Conservation (phyloP, 768 basidiomycete species). For the Pleurotus eryngii region DNA sequence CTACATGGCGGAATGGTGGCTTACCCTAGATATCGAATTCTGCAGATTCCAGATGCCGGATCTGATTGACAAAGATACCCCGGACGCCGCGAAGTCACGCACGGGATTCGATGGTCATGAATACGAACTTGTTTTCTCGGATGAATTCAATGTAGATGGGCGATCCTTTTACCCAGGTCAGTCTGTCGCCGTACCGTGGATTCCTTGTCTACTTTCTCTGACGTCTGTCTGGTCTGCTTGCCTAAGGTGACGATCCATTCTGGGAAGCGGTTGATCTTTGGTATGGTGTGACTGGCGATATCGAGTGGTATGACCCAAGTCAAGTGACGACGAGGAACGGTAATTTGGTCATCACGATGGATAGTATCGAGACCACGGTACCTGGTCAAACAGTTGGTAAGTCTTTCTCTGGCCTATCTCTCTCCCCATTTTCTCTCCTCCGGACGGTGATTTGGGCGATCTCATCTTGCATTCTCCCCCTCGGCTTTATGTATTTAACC, state of each 20-base stretch:
- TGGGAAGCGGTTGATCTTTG: conserved; percentile 75
- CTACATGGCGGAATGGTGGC: not conserved
- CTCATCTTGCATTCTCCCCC: not conserved
- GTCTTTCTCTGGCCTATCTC: not conserved
- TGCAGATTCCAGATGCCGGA: conserved; percentile 46
- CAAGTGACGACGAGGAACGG: conserved; percentile 69
- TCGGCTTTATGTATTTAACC: not conserved
- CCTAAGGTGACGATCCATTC: conserved; percentile 56
- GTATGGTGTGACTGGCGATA: conserved; percentile 67
- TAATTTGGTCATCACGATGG: conserved; percentile 66
- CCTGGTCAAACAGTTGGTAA: conserved; percentile 29
- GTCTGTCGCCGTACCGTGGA: not conserved
- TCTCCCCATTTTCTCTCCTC: not conserved
- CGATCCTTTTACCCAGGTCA: conserved; percentile 54
- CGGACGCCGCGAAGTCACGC: conserved; percentile 49
- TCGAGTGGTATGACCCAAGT: conserved; percentile 74
- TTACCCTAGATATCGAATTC: conserved; percentile 1
- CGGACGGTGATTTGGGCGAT: not conserved
- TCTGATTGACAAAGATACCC: conserved; percentile 73
- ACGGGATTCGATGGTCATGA: conserved; percentile 70
- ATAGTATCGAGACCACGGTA: conserved; percentile 31
- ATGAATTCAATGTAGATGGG: conserved; percentile 72
- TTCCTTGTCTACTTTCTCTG: too few species aligned
- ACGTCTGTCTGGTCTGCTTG: not conserved
- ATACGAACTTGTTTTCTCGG: conserved; percentile 72